Evolutionary conservation across 441 rosid genomes (phyloP).

Genomic region (Pelargonium fulgidum): DNA sequence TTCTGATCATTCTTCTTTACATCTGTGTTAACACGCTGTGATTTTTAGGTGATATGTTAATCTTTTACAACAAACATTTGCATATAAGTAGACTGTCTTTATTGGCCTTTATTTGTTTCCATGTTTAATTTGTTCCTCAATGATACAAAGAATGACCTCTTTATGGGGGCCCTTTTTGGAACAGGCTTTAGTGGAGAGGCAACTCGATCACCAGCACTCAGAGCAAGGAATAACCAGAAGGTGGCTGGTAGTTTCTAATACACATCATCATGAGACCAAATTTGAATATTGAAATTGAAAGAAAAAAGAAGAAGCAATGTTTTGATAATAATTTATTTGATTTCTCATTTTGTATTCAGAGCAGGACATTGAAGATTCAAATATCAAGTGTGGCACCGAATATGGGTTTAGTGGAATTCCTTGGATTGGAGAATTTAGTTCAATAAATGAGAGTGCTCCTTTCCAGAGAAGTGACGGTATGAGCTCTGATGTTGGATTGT

Average conservation of each 20-base stretch:
- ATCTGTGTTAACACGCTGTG: background rate
- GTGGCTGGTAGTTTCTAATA: constrained; percentile 78
- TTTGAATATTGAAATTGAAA: constrained; percentile 18
- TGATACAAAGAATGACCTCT: constrained; percentile 9
- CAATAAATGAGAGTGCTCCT: constrained; percentile 37
- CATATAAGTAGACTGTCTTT: too few relatives aligned
- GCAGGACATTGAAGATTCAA: constrained; percentile 41
- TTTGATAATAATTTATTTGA: background rate
- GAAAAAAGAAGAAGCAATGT: background rate
- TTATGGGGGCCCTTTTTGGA: constrained; percentile 34
- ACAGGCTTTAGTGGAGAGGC: constrained; percentile 26
- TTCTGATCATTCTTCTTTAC: background rate
- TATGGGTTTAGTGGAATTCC: constrained; percentile 50
- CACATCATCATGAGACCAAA: constrained; percentile 23
- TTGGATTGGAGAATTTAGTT: constrained; percentile 51
- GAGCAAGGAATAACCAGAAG: constrained; percentile 47
- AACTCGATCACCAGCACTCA: constrained; percentile 26
- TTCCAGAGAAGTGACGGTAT: constrained; percentile 32
- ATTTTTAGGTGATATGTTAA: background rate
- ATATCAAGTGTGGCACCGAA: constrained; percentile 46
- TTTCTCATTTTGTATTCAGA: constrained; percentile 19
- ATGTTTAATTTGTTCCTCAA: constrained; percentile 17
- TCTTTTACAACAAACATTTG: background rate
- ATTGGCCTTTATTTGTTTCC: too few relatives aligned
- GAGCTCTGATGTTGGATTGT: constrained; percentile 26